Percentiles rank a stretch among this genome's conserved stretches.
phyloP scores from a whole-genome alignment of 768 basidiomycete species.

The Boletus vermiculosoides region DNA sequence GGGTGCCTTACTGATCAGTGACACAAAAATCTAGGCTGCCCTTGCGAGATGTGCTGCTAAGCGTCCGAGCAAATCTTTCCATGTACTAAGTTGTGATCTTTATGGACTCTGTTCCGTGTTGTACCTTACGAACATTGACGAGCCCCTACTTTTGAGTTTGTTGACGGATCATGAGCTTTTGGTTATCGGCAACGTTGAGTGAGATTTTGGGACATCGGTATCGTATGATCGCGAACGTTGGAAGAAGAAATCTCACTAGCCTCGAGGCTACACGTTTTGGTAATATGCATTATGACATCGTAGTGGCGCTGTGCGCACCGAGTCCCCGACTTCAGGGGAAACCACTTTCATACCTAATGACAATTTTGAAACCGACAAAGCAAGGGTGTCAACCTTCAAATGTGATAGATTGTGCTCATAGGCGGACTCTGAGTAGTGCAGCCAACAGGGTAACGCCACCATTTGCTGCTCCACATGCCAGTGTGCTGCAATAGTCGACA shows the following conservation, averaged over 20 bases:
- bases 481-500: no score
- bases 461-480: no score
- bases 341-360: no score
- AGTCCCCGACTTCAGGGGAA: no score
- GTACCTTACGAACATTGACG: conserved; percentile 7
- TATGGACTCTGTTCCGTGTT: conserved; percentile 5
- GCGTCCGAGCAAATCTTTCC: not conserved
- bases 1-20: conserved; percentile 1
- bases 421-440: no score
- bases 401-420: no score
- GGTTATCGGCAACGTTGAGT: not conserved
- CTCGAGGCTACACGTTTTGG: not conserved
- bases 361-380: no score
- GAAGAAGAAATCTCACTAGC: not conserved
- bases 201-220: not conserved
- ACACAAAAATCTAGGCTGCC: conserved; percentile 52
- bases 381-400: no score
- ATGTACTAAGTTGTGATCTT: conserved; percentile 10
- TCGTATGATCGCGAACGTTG: not conserved
- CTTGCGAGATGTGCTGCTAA: conserved; percentile 77
- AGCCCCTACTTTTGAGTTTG: not conserved
- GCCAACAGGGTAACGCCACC: no score
- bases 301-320: no score
- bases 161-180: not conserved
- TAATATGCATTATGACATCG: no score